Conservation (phyloP, 768 basidiomycete species). For the Leccinum longicurvipes region DNA sequence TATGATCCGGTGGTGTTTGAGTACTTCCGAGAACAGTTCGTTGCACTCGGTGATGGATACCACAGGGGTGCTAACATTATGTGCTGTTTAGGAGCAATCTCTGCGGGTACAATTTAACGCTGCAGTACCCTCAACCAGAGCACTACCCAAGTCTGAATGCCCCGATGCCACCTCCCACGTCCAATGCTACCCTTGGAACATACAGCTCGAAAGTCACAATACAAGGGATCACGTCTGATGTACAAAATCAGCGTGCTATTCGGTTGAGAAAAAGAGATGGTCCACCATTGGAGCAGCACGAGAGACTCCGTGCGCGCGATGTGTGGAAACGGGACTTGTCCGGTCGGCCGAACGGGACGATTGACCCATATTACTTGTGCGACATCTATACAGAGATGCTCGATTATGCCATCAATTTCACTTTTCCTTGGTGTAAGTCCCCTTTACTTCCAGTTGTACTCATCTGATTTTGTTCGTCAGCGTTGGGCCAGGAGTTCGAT, state of each 20-base stretch:
- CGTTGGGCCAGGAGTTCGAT: constrained; percentile 34
- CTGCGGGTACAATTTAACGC: constrained; percentile 63
- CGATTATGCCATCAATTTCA: constrained; percentile 70
- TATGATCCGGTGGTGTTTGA: constrained; percentile 65
- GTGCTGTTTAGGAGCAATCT: constrained; percentile 49
- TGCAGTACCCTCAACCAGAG: constrained; percentile 63
- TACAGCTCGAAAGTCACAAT: constrained; percentile 4
- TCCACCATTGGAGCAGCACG: constrained; percentile 14
- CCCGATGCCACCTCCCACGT: neutral
- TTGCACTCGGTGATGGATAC: neutral
- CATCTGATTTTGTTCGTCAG: neutral
- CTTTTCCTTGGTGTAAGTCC: constrained; percentile 53
- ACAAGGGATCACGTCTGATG: constrained; percentile 8
- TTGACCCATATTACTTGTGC: constrained; percentile 62
- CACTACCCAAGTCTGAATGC: constrained; percentile 39
- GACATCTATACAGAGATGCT: constrained; percentile 57
- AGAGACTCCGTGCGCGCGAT: constrained; percentile 20
- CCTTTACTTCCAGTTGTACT: neutral
- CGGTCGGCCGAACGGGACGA: constrained; percentile 51
- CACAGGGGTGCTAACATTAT: neutral
- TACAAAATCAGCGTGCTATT: constrained; percentile 14
- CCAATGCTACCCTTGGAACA: neutral
- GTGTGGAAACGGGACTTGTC: constrained; percentile 46
- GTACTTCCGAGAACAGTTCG: constrained; percentile 67
- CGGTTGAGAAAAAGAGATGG: constrained; percentile 12